These are phyloP conservation scores for Eucalyptus grandis DNA, from an alignment of 345 rosid species.

Conservation along the genomic window DNA sequence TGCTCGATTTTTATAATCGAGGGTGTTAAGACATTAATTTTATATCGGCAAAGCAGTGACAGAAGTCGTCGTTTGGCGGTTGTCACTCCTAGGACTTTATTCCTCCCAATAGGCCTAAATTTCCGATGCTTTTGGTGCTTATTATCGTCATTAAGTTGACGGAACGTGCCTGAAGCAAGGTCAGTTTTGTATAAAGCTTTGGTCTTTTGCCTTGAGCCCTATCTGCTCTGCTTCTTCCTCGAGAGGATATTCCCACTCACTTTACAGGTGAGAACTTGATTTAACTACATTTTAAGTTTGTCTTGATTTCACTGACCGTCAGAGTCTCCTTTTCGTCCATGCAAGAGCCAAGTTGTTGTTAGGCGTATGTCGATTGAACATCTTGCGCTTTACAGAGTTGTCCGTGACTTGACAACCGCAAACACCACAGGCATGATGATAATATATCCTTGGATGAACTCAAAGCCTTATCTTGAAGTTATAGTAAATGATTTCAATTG, in stretches of 20 bases:
- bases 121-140: conserved; percentile 7
- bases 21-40: not conserved
- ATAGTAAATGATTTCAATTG: not conserved
- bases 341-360: not conserved
- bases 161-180: not conserved
- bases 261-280: conserved; percentile 3
- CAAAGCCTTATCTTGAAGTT: not conserved
- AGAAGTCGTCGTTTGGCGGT: conserved; percentile 35
- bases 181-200: conserved; percentile 3
- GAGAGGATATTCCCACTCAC: conserved; percentile 23
- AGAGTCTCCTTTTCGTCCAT: not conserved
- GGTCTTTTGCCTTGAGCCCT: conserved; percentile 9
- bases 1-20: not conserved
- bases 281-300: not conserved
- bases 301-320: not conserved
- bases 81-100: conserved; percentile 12
- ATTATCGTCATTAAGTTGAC: conserved; percentile 12
- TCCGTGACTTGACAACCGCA: not conserved
- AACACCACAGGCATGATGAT: not conserved
- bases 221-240: conserved; percentile 27
- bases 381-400: not conserved
- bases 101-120: conserved; percentile 4
- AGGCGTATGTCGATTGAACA: not conserved
- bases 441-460: not conserved
- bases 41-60: not conserved